Conservation (phyloP, 2,329 filamentous ascomycete genomes). For the Juglanconis oblonga region DNA sequence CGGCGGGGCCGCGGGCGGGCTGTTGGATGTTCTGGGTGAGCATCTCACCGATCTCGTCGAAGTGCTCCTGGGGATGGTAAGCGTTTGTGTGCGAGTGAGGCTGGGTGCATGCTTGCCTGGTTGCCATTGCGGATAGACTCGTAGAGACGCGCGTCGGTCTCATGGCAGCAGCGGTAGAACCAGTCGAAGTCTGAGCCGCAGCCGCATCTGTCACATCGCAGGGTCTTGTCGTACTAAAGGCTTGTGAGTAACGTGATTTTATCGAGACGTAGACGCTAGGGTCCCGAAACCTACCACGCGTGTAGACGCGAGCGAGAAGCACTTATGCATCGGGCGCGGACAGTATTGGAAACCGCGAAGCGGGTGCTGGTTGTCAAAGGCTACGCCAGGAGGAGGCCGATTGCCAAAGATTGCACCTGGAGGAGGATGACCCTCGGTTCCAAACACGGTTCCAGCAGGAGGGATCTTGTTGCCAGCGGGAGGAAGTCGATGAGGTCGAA, state of each 20-base stretch:
- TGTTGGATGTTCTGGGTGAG: slow-evolving; percentile 32
- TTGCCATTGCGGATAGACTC: slow-evolving; percentile 27
- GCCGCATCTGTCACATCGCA: slow-evolving; percentile 58
- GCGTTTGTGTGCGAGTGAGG: background rate
- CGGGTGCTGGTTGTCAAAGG: background rate
- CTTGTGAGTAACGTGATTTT: slow-evolving; percentile 58
- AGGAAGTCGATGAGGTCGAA: background rate
- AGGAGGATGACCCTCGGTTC: background rate
- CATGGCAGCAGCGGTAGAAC: slow-evolving; percentile 71
- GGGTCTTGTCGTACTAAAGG: slow-evolving; percentile 54
- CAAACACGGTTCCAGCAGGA: background rate
- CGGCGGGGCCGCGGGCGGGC: slow-evolving; percentile 38
- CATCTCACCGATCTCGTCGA: slow-evolving; percentile 33
- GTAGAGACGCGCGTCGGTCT: slow-evolving; percentile 45
- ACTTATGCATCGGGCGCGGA: background rate
- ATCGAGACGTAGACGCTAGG: slow-evolving; percentile 21
- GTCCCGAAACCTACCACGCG: slow-evolving; percentile 11
- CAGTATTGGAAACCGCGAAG: background rate
- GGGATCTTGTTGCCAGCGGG: background rate
- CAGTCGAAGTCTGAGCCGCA: slow-evolving; percentile 60
- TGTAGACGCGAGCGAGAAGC: slow-evolving; percentile 12
- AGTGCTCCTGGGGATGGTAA: slow-evolving; percentile 22
- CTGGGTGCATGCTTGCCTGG: slow-evolving; percentile 18
- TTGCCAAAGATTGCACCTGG: background rate
- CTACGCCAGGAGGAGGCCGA: background rate